Percentiles rank a stretch among this genome's conserved stretches.
phyloP scores from a whole-genome alignment of 805 yeast genomes.

The Vanderwaltozyma tropicalis region DNA sequence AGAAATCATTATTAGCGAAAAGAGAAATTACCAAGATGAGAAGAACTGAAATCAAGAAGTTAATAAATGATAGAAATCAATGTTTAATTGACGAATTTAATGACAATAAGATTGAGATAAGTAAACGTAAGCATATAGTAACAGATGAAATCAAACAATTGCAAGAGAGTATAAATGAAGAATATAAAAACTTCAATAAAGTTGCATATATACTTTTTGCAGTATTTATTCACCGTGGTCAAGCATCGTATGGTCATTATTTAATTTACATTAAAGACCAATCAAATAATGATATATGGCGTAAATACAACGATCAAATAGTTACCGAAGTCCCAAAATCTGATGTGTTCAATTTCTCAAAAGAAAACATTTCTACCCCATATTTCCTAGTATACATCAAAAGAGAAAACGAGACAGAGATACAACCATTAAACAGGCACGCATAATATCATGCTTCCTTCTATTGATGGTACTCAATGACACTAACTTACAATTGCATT shows the following conservation, averaged over 20 bases:
- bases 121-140: too few relatives aligned
- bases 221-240: slow-evolving; percentile 88
- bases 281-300: slow-evolving; percentile 45
- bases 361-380: slow-evolving; percentile 81
- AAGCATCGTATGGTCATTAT: slow-evolving; percentile 92
- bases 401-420: slow-evolving; percentile 43
- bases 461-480: too few relatives aligned
- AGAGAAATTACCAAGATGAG: slow-evolving; percentile 54
- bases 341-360: slow-evolving; percentile 56
- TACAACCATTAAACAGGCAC: slow-evolving; percentile 56
- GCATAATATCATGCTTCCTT: too few relatives aligned
- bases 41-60: too few relatives aligned
- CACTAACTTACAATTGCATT: too few relatives aligned
- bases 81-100: neutral
- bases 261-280: slow-evolving; percentile 92
- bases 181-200: slow-evolving; percentile 34
- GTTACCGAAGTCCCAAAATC: slow-evolving; percentile 62
- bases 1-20: slow-evolving; percentile 40
- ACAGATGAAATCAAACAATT: slow-evolving; percentile 41
- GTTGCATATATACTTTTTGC: slow-evolving; percentile 78
- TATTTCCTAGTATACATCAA: slow-evolving; percentile 79
- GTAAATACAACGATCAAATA: slow-evolving; percentile 88
- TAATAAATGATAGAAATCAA: too few relatives aligned
- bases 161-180: slow-evolving; percentile 44
- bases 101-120: neutral